Evolutionary conservation across 305 asterid genomes (phyloP), one percentile per base, ranked within the genome.

Genomic region (Andrographis paniculata): DNA sequence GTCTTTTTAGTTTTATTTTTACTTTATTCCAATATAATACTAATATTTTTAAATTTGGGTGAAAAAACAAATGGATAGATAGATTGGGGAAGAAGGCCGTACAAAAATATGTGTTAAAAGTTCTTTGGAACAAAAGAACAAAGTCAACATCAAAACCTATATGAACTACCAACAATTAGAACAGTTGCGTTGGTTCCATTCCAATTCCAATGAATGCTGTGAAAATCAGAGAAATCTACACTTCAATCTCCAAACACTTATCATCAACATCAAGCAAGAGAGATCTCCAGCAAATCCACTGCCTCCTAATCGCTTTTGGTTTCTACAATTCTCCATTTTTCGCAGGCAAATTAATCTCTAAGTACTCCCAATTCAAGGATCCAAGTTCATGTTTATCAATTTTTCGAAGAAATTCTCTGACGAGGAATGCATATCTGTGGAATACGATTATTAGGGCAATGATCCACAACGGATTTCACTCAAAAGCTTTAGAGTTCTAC

Each of bases 381-480:
- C 80, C 80, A 12, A 50, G 20, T 49, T 73, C 80, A 45, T 70
- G 78, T n/a, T 30, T 69, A 16, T 56, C 64, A 9, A 42, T 79
- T 61, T 81, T 84, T 53, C 65, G 56, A 20, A 36, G 41, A 17
- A 70, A 48, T 61, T 55, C 66, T 7, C 42, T 23, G 9, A 52
- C 54, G 3, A 16, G 54, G 14, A 71, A 63, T 63, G 71, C 70
- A 1, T 84, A 65, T 31, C 13, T 68, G 23, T 79, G 97, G 95
- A 87, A 84, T 44, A 71, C 92, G 31, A 51, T 79, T 47, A 75
- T 84, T 38, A 70, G 95, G 65, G 92, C 87, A 33, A 77, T 82
- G 95, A 70, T 79, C 41, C 87, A 72, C 30, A 75, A 74, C 55
- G 75, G 81, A 15, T 49, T 68, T 24, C 73, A 48, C 54, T 44